phyloP scores from a whole-genome alignment of 2,329 filamentous ascomycete species.

The Zalaria sp. region DNA sequence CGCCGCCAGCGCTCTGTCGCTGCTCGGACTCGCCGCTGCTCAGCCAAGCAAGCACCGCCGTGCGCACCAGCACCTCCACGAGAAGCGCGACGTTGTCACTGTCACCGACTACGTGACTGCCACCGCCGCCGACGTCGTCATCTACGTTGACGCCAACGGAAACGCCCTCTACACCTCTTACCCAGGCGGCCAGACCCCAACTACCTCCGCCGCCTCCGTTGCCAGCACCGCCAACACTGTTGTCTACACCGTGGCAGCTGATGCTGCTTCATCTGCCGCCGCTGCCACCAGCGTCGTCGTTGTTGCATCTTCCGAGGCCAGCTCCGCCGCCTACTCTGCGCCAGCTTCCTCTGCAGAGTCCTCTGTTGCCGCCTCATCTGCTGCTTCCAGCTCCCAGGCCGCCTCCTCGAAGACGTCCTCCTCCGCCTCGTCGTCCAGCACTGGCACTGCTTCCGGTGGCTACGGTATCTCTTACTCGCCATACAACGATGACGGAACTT shows the following conservation, averaged over 20 bases:
- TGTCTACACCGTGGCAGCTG: conserved; percentile 7
- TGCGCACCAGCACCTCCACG: conserved; percentile 22
- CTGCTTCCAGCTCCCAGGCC: conserved; percentile 6
- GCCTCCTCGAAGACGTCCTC: conserved; percentile 10
- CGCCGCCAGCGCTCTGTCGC: conserved; percentile 6
- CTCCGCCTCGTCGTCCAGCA: conserved; percentile 5
- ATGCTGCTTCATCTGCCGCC: conserved; percentile 8
- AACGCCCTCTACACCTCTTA: conserved; percentile 27
- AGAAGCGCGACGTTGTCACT: conserved; percentile 20
- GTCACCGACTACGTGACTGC: conserved; percentile 24
- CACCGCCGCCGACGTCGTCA: conserved; percentile 34
- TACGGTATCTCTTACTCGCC: conserved; percentile 45
- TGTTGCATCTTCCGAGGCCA: background rate
- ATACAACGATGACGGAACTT: conserved; percentile 42
- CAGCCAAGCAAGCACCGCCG: conserved; percentile 20
- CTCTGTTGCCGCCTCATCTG: conserved; percentile 9
- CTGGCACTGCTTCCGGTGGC: conserved; percentile 9
- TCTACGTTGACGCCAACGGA: conserved; percentile 47
- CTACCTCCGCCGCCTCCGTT: conserved; percentile 5
- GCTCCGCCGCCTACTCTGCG: conserved; percentile 3
- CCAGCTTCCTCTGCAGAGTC: conserved; percentile 7
- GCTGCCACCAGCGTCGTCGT: conserved; percentile 3
- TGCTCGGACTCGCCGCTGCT: conserved; percentile 21
- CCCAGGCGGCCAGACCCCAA: conserved; percentile 3
- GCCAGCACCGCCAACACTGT: background rate